These are phyloP conservation scores for Penicillium paxilli DNA, from an alignment of 495 filamentous ascomycete genomes.

Conservation along the genomic window DNA sequence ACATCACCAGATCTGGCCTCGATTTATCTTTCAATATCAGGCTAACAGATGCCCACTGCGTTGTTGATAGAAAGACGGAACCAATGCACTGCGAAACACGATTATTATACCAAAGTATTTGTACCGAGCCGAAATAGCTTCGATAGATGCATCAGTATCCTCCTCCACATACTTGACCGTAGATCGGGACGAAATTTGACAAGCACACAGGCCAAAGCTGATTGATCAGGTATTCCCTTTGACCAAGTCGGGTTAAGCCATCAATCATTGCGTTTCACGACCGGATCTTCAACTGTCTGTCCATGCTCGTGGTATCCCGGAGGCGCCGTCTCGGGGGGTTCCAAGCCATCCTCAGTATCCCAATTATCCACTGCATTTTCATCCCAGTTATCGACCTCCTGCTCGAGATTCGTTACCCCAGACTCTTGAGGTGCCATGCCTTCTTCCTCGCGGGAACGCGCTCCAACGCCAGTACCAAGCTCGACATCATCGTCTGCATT, in stretches of 20 bases:
- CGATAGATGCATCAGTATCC: conserved; percentile 18
- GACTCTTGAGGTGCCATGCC: conserved; percentile 59
- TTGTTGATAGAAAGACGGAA: conserved; percentile 2
- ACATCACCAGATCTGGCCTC: neutral
- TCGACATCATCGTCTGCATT: conserved; percentile 52
- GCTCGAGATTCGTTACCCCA: conserved; percentile 58
- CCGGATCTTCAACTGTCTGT: neutral
- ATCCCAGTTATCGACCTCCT: conserved; percentile 82
- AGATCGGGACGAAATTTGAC: neutral
- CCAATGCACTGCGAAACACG: conserved; percentile 9
- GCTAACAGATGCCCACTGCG: neutral
- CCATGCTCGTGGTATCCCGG: conserved; percentile 21
- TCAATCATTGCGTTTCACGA: conserved; percentile 23
- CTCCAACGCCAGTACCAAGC: conserved; percentile 50
- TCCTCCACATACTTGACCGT: conserved; percentile 10
- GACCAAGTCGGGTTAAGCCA: neutral
- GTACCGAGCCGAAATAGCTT: conserved; percentile 22
- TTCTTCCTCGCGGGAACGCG: conserved; percentile 51
- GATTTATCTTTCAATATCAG: neutral
- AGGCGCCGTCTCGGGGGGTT: conserved; percentile 15
- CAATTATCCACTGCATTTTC: conserved; percentile 75
- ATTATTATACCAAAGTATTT: conserved; percentile 7
- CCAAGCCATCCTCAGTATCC: conserved; percentile 60
- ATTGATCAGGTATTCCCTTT: neutral
- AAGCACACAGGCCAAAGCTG: neutral